Conservation (phyloP, 129 eudicot genomes). For the Solidago caesia region DNA sequence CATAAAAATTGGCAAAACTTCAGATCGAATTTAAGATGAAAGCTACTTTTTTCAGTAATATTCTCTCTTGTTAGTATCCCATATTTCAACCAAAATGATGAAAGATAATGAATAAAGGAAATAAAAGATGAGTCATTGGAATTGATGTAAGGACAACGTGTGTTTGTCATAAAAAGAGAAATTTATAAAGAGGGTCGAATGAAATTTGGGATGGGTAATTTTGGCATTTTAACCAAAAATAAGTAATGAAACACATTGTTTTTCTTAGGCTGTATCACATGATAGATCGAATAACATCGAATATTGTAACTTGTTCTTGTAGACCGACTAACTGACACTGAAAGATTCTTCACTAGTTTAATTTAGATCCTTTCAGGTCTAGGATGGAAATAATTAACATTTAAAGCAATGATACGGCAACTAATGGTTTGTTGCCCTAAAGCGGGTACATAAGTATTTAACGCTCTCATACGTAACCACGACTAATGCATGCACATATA, state of each 20-base stretch:
- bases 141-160: background rate
- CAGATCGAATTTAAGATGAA: background rate
- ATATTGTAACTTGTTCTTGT: background rate
- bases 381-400: background rate
- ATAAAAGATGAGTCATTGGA: too few relatives aligned
- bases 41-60: slow-evolving; percentile 2
- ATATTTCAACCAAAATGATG: background rate
- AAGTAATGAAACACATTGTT: background rate
- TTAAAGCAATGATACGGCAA: background rate
- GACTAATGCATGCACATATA: background rate
- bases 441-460: background rate
- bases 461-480: background rate
- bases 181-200: background rate
- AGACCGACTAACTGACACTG: background rate
- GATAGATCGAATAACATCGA: background rate
- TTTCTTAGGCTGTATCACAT: background rate
- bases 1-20: background rate
- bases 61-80: background rate
- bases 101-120: background rate
- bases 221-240: background rate
- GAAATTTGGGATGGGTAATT: background rate
- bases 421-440: background rate
- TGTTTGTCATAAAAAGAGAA: background rate
- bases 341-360: background rate
- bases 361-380: background rate